Conservation (phyloP, 805 yeast species). For the Starmerella ratchasimensis region DNA sequence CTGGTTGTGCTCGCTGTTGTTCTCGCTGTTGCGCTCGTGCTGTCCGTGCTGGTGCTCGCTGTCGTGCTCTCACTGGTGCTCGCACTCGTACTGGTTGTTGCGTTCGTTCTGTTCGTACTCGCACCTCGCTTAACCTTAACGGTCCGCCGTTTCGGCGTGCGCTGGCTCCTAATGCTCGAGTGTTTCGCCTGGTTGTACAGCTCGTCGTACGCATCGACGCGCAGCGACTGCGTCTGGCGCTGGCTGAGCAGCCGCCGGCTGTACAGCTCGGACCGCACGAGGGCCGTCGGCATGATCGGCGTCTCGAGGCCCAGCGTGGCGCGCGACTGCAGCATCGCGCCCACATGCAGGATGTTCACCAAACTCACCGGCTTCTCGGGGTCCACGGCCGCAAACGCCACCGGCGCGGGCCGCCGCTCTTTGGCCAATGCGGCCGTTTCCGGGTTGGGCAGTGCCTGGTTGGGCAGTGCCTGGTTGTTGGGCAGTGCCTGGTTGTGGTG, state of each 20-base stretch:
- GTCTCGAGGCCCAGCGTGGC: slow-evolving; percentile 65
- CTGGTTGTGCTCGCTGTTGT: too few relatives aligned
- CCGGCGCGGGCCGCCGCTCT: slow-evolving; percentile 22
- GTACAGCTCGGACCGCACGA: slow-evolving; percentile 41
- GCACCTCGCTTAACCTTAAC: slow-evolving; percentile 18
- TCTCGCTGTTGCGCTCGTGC: too few relatives aligned
- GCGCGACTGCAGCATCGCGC: slow-evolving; percentile 57
- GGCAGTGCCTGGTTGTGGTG: slow-evolving; percentile 32
- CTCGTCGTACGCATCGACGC: slow-evolving; percentile 16
- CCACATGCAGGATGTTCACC: slow-evolving; percentile 51
- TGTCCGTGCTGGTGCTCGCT: too few relatives aligned
- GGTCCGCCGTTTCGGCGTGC: slow-evolving; percentile 24
- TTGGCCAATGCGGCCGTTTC: background rate
- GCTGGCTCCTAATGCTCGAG: slow-evolving; percentile 9
- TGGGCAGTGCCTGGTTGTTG: slow-evolving; percentile 30
- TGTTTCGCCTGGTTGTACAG: slow-evolving; percentile 17
- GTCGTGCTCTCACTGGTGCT: too few relatives aligned
- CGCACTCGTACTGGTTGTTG: too few relatives aligned
- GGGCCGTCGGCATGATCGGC: slow-evolving; percentile 42
- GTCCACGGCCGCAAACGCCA: slow-evolving; percentile 38
- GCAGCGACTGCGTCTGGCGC: slow-evolving; percentile 3
- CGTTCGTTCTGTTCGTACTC: too few relatives aligned
- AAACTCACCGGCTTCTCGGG: slow-evolving; percentile 53
- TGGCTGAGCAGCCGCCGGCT: slow-evolving; percentile 10
- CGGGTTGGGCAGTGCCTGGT: background rate